Conservation (phyloP, 257 asterid species). For the Misopates orontium region DNA sequence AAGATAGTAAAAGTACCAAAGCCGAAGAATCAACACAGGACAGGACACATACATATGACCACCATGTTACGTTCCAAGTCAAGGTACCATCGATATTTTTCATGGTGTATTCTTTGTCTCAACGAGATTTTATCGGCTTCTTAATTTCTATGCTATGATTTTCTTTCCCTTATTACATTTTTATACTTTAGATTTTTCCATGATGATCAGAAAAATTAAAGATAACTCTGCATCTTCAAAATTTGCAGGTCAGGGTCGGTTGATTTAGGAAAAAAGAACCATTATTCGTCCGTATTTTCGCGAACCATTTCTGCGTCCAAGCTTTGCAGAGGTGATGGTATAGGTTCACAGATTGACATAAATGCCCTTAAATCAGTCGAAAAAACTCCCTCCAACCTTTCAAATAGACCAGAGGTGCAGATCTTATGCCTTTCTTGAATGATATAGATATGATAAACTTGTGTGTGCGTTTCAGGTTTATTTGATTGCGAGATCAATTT, state of each 20-base stretch:
- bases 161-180: neutral
- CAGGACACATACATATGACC: neutral
- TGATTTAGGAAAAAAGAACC: constrained; percentile 48
- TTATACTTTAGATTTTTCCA: constrained; percentile 2
- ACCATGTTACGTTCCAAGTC: constrained; percentile 70
- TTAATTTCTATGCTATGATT: constrained; percentile 24
- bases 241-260: constrained; percentile 53
- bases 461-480: neutral
- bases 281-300: constrained; percentile 47
- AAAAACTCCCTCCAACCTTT: constrained; percentile 43
- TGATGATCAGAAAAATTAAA: neutral
- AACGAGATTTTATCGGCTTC: constrained; percentile 39
- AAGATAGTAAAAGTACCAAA: constrained; percentile 31
- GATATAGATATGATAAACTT: too few species aligned
- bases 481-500: constrained; percentile 9
- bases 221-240: neutral
- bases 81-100: constrained; percentile 50
- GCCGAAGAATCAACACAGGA: constrained; percentile 38
- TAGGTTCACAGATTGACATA: constrained; percentile 55
- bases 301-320: constrained; percentile 65
- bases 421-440: neutral
- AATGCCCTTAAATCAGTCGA: constrained; percentile 56
- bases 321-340: constrained; percentile 68
- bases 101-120: constrained; percentile 28
- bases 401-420: constrained; percentile 42